Percentiles rank a stretch among this genome's conserved stretches.
These are phyloP conservation scores for Fusarium temperatum DNA, from an alignment of 2,329 filamentous ascomycete species.

Conservation along the genomic window DNA sequence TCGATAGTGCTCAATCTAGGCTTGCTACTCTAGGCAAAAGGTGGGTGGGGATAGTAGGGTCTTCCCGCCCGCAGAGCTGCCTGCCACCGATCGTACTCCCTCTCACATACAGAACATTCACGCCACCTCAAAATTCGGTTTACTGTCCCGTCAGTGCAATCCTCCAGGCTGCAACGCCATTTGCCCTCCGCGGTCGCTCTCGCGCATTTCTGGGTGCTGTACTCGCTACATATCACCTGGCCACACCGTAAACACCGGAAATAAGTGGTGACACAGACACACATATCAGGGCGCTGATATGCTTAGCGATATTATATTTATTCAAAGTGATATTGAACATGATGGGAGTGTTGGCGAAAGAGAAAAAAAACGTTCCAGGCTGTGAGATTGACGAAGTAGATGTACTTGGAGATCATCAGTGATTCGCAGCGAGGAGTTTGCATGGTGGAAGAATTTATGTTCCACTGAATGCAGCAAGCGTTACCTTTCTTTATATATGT, in stretches of 20 bases:
- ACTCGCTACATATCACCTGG: neutral
- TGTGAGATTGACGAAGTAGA: neutral
- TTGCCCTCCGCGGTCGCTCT: neutral
- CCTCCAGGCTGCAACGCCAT: neutral
- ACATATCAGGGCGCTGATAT: neutral
- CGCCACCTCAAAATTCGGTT: neutral
- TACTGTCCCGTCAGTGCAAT: neutral
- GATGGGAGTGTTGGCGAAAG: neutral
- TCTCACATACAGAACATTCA: neutral
- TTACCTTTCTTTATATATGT: neutral
- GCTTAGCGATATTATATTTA: no score
- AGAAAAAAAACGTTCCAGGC: fast-evolving
- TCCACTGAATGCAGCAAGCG: neutral
- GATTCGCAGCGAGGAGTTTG: neutral
- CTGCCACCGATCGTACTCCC: neutral
- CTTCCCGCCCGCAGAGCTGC: neutral
- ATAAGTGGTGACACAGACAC: neutral
- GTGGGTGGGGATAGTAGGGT: neutral
- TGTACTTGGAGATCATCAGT: neutral
- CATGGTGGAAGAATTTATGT: neutral
- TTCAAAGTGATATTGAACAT: neutral
- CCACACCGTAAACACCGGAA: neutral
- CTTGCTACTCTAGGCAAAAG: neutral
- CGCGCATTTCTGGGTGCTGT: neutral
- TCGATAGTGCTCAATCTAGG: neutral